These are phyloP conservation scores for Epichloe hybrida DNA, from an alignment of 2,329 filamentous ascomycete species.

Conservation along the genomic window DNA sequence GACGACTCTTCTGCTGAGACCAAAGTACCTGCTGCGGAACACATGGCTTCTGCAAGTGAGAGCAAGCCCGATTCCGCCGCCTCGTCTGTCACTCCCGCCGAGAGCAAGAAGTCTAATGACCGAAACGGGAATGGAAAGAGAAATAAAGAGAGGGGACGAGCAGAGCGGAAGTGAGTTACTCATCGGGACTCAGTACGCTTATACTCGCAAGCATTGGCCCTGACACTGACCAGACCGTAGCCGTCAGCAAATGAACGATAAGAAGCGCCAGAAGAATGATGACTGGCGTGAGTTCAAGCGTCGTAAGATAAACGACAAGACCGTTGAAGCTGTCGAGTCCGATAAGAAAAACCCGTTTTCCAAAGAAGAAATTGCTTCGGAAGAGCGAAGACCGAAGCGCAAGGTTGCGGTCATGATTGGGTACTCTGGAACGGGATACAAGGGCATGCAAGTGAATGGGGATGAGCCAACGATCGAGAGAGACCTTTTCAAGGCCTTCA, in stretches of 20 bases:
- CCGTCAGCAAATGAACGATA: conserved; percentile 18
- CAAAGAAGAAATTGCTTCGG: conserved; percentile 75
- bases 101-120: conserved; percentile 5
- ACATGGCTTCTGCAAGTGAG: conserved; percentile 5
- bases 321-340: conserved; percentile 18
- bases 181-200: too few species aligned
- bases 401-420: conserved; percentile 94
- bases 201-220: neutral
- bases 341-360: conserved; percentile 35
- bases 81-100: neutral
- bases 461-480: conserved; percentile 89
- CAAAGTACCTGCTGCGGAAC: conserved; percentile 8
- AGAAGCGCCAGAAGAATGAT: conserved; percentile 26
- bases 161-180: conserved; percentile 8
- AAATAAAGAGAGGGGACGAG: conserved; percentile 17
- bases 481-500: conserved; percentile 84
- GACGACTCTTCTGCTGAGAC: conserved; percentile 17
- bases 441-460: conserved; percentile 84
- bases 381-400: conserved; percentile 79
- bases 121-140: conserved; percentile 3
- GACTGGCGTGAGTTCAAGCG: conserved; percentile 29
- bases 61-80: neutral
- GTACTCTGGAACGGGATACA: conserved; percentile 92
- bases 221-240: conserved; percentile 22
- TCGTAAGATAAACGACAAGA: conserved; percentile 23